Percentiles rank a stretch among this genome's conserved stretches.
Conservation (phyloP, 2,329 filamentous ascomycete genomes). For the Arthroderma uncinatum region DNA sequence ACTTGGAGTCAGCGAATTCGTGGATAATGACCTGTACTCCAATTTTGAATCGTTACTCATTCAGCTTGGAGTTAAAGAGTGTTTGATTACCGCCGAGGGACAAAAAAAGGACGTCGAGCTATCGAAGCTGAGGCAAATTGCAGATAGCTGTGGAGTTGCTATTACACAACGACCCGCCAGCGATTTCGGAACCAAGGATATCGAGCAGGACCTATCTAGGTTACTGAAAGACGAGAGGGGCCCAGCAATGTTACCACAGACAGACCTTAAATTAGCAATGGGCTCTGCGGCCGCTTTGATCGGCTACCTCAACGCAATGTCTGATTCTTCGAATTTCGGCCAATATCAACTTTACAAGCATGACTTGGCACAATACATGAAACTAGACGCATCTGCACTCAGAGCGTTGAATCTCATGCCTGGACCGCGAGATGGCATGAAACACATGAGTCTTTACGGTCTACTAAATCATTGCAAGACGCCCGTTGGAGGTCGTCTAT, state of each 20-base stretch:
- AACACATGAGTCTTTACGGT: conserved; percentile 93
- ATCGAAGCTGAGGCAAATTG: conserved; percentile 74
- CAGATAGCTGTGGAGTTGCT: conserved; percentile 83
- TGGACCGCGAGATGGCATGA: conserved; percentile 83
- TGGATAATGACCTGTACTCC: conserved; percentile 97
- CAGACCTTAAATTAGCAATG: conserved; percentile 92
- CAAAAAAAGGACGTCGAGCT: conserved; percentile 79
- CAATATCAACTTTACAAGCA: conserved; percentile 97
- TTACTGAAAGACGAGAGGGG: conserved; percentile 78
- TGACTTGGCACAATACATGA: conserved; percentile 95
- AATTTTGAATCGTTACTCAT: conserved; percentile 96
- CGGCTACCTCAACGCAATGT: conserved; percentile 82
- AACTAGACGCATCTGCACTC: conserved; percentile 84
- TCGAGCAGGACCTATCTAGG: conserved; percentile 85
- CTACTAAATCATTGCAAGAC: conserved; percentile 97
- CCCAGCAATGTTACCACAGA: conserved; percentile 67
- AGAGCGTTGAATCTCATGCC: conserved; percentile 97
- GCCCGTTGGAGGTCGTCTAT: conserved; percentile 73
- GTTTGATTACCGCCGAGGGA: conserved; percentile 69
- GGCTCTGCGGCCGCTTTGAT: conserved; percentile 85
- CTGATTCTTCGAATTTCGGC: conserved; percentile 88
- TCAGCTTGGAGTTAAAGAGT: conserved; percentile 90
- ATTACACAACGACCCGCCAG: conserved; percentile 64
- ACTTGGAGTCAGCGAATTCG: conserved; percentile 90
- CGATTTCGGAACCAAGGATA: conserved; percentile 82